phyloP scores from a whole-genome alignment of 2,329 filamentous ascomycete species.

The Emergomyces orientalis region DNA sequence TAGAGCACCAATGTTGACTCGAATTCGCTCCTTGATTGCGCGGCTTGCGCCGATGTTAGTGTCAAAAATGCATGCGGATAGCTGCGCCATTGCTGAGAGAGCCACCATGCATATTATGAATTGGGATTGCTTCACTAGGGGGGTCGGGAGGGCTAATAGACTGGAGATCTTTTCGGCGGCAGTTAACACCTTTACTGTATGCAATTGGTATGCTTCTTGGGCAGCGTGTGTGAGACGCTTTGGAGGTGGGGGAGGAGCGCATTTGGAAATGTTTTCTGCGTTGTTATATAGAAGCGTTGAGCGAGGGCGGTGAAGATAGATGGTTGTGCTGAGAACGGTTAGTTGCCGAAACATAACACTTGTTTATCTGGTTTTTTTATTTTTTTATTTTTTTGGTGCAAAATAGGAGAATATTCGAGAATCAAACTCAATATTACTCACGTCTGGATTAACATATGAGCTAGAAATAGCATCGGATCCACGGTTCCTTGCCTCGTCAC shows the following conservation, averaged over 20 bases:
- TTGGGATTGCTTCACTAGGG: slow-evolving; percentile 2
- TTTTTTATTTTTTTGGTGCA: too few species aligned
- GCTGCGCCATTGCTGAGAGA: not conserved
- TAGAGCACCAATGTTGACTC: slow-evolving; percentile 6
- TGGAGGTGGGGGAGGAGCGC: slow-evolving; percentile 3
- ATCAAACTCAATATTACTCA: slow-evolving; percentile 16
- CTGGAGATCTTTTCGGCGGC: not conserved
- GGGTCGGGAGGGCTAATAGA: slow-evolving; percentile 4
- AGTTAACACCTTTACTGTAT: slow-evolving; percentile 3
- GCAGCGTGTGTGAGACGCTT: not conserved
- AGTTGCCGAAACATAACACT: not conserved
- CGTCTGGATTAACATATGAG: slow-evolving; percentile 59
- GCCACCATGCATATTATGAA: slow-evolving; percentile 9
- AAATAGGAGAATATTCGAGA: too few species aligned
- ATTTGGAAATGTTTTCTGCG: slow-evolving; percentile 7
- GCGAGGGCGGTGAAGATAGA: slow-evolving; percentile 5
- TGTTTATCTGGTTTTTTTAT: not conserved
- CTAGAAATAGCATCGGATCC: slow-evolving; percentile 67
- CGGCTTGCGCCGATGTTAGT: not conserved
- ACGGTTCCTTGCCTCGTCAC: slow-evolving; percentile 47
- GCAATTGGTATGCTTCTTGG: slow-evolving; percentile 7
- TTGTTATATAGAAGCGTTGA: slow-evolving; percentile 1
- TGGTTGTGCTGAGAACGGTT: slow-evolving; percentile 2
- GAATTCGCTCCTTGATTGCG: slow-evolving; percentile 2
- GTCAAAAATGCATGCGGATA: slow-evolving; percentile 6